Evolutionary conservation across 2,329 filamentous ascomycete genomes (phyloP).

Genomic region (Paraphaeosphaeria minitans): DNA sequence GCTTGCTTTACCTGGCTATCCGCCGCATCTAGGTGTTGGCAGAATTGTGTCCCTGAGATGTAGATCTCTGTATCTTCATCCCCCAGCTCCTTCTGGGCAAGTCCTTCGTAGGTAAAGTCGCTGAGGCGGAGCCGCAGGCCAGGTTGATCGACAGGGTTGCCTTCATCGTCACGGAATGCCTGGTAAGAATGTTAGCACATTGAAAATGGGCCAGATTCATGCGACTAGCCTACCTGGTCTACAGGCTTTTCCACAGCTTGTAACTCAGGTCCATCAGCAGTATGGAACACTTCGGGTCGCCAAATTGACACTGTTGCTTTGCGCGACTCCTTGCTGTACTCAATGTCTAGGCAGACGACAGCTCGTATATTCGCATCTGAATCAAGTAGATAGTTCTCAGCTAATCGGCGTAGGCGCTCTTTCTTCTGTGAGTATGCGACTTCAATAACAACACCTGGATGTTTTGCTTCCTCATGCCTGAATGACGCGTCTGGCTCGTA

Average conservation of each 20-base stretch:
- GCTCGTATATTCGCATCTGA: constrained; percentile 21
- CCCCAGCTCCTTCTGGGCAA: constrained; percentile 5
- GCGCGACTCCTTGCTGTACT: constrained; percentile 19
- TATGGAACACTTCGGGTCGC: constrained; percentile 9
- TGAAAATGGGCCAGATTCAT: background rate
- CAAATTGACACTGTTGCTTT: constrained; percentile 18
- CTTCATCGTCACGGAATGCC: constrained; percentile 26
- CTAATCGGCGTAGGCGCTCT: constrained; percentile 16
- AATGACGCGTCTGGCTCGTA: constrained; percentile 21
- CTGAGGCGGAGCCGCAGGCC: constrained; percentile 11
- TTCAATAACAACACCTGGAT: constrained; percentile 5
- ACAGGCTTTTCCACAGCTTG: background rate
- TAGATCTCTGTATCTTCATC: constrained; percentile 2
- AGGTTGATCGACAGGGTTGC: constrained; percentile 8
- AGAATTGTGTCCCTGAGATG: constrained; percentile 7
- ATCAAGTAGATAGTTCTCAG: constrained; percentile 24
- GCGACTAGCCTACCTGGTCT: background rate
- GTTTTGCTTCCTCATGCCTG: constrained; percentile 19
- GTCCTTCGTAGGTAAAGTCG: constrained; percentile 30
- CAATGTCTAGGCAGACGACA: constrained; percentile 23
- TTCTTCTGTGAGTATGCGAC: constrained; percentile 21
- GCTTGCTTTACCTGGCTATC: constrained; percentile 16
- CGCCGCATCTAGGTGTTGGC: constrained; percentile 19
- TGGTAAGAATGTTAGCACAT: background rate
- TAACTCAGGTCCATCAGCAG: background rate